These are phyloP conservation scores for Exophiala xenobiotica DNA, from an alignment of 2,329 filamentous ascomycete species.

Conservation along the genomic window DNA sequence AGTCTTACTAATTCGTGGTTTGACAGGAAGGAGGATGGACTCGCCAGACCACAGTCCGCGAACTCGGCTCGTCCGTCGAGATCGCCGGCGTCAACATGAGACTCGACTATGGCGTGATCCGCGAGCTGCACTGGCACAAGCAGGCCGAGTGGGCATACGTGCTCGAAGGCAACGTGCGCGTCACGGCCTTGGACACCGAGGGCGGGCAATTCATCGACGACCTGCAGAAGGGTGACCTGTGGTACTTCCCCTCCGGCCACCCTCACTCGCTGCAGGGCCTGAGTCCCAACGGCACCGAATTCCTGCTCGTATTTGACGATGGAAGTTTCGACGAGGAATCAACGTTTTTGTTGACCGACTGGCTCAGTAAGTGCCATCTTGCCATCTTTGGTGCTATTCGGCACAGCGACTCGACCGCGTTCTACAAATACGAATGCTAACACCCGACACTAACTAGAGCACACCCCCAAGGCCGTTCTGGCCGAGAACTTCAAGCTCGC, in stretches of 20 bases:
- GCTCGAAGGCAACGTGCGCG: conserved; percentile 66
- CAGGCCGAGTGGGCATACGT: conserved; percentile 78
- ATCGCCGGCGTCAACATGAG: conserved; percentile 78
- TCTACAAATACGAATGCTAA: background rate
- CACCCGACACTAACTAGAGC: conserved; percentile 45
- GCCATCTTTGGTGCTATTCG: no score
- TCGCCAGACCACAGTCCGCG: conserved; percentile 58
- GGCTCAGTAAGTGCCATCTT: conserved; percentile 58
- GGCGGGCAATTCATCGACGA: conserved; percentile 77
- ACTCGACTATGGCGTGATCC: conserved; percentile 68
- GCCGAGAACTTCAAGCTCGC: conserved; percentile 73
- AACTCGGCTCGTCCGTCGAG: conserved; percentile 52
- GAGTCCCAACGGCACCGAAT: conserved; percentile 62
- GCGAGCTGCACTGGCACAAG: conserved; percentile 79
- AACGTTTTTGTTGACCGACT: conserved; percentile 72
- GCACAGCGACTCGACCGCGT: no score
- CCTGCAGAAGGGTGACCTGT: conserved; percentile 71
- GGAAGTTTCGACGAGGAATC: conserved; percentile 63
- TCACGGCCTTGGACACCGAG: conserved; percentile 72
- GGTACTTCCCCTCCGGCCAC: conserved; percentile 77
- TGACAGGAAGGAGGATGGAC: conserved; percentile 72
- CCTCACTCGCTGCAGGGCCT: conserved; percentile 76
- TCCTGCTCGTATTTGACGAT: conserved; percentile 63
- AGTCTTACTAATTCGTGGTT: no score
- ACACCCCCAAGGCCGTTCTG: conserved; percentile 70